Percentiles rank a stretch among this genome's conserved stretches.
These are phyloP conservation scores for Pleurozium schreberi DNA, from an alignment of 225 moss, liverwort and hornwort species.

Conservation along the genomic window DNA sequence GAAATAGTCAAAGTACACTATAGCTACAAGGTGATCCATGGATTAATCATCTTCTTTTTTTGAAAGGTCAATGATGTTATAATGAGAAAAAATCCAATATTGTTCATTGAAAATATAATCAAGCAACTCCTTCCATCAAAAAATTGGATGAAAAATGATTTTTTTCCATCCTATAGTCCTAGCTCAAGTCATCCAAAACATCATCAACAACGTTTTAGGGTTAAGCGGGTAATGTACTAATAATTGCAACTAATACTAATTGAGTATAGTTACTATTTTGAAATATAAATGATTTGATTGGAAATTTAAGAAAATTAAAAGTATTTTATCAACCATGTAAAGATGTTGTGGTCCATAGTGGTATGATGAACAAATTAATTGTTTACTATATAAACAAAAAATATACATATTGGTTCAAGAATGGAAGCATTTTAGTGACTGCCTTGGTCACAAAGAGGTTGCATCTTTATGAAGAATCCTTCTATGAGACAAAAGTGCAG, in stretches of 20 bases:
- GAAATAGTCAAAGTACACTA: background rate
- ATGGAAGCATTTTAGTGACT: too few species aligned
- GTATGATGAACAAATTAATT: too few species aligned
- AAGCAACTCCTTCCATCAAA: background rate
- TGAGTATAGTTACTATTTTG: background rate
- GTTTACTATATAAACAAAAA: too few species aligned
- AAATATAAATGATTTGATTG: background rate
- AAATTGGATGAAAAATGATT: background rate
- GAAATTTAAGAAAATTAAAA: background rate
- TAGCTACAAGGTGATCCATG: accelerated
- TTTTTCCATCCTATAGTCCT: background rate
- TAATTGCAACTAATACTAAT: background rate
- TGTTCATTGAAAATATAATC: background rate
- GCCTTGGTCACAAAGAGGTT: too few species aligned
- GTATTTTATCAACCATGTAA: background rate
- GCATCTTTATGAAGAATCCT: too few species aligned
- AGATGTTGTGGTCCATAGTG: too few species aligned
- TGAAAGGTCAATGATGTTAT: background rate
- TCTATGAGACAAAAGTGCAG: too few species aligned
- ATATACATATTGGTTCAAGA: too few species aligned
- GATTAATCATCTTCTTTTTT: background rate
- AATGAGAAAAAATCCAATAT: background rate
- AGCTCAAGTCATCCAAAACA: background rate
- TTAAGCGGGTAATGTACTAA: background rate
- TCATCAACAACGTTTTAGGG: accelerated